Base-by-base conservation (phyloP, 495 filamentous ascomycete genomes). In the Daldinia childiae region DNA sequence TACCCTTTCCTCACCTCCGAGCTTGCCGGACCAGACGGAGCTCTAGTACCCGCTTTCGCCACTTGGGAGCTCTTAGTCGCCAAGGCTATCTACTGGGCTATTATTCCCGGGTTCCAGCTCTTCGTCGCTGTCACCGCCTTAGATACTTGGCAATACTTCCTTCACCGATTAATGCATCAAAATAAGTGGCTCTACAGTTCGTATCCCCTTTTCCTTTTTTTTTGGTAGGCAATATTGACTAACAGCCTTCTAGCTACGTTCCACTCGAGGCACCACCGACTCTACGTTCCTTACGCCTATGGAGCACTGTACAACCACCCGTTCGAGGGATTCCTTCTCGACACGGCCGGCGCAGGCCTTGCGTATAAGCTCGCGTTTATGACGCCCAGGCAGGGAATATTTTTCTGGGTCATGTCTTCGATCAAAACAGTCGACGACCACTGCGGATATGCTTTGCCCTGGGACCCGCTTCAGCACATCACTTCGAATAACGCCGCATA, bases 361-460 rank as follows among this genome's bases (percentile, higher is more conserved):
- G 93, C 87, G 11, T 97, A 94, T 81, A 87, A 95, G 71, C 73
- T 91, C 17, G 83, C 92, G 0, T 84, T 91, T 39, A 89, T 99
- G 88, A 91, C 87, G 34, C 86, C 87, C 52, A 88, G 94, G 38
- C 90, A 95, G 77, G 88, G 87, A 66, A 93, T 97, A 83, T 87
- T 86, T 75, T 97, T 97, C 83, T 97, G 95, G 80, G 91, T 90
- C 12, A 80, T 86, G 77, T 92, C 89, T 45, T 94, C 91, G 54
- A 89, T 97, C 85, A 99, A 99, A 84, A 97, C 94, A 0, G 94
- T 99, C 26, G 94, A 97, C 77, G 95, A 99, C 77, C 95, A 99
- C 80, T 97, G 94, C 80, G 95, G 95, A 65, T 99, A 98, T 74
- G 84, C 87, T n/a, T 88, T 99, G 57, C 95, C 95, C 6, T 98